phyloP scores from a whole-genome alignment of 257 asterid species.

The Solanum phureja region DNA sequence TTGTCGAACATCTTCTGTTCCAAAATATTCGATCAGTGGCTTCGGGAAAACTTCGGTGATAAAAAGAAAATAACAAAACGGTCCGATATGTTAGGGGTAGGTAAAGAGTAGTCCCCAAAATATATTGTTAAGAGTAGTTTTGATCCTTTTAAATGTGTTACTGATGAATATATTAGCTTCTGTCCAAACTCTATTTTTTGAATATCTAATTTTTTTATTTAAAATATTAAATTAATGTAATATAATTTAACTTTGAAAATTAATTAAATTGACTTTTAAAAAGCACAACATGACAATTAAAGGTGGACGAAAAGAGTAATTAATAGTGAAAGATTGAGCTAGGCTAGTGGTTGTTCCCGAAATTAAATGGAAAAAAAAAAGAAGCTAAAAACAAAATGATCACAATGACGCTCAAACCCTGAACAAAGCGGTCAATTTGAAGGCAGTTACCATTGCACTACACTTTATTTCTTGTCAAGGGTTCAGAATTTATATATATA shows the following conservation, averaged over 20 bases:
- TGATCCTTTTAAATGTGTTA: no score
- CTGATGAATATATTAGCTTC: no score
- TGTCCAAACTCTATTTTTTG: no score
- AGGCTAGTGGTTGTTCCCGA: neutral
- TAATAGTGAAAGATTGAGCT: neutral
- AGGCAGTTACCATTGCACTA: no score
- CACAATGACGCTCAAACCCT: neutral
- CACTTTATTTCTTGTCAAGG: neutral
- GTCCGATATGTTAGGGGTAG: neutral
- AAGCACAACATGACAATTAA: no score
- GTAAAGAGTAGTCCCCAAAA: neutral
- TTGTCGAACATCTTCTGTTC: slow-evolving; percentile 14
- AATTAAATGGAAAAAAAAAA: no score
- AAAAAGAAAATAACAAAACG: neutral
- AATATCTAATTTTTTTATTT: no score
- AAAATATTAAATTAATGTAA: no score
- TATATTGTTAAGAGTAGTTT: no score
- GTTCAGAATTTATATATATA: no score
- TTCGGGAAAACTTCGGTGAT: neutral
- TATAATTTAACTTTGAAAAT: no score
- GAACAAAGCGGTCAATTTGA: neutral
- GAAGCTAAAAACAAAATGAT: neutral
- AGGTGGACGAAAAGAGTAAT: neutral
- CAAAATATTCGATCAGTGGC: neutral
- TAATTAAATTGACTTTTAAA: no score